Conservation (phyloP, 73 alveolate genomes). For the Paramecium caudatum region DNA sequence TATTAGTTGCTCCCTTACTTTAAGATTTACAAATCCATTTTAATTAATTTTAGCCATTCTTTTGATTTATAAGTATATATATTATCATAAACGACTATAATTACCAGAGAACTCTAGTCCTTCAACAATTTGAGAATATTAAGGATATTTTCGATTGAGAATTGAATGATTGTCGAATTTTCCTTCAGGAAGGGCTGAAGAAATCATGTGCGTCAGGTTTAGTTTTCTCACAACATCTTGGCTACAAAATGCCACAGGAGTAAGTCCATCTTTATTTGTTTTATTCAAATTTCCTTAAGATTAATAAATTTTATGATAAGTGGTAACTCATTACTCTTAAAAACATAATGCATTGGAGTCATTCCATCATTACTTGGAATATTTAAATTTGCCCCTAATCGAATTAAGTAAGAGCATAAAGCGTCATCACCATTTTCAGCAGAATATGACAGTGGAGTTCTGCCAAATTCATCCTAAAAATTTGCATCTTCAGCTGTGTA, state of each 20-base stretch:
- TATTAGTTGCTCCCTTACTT: no score
- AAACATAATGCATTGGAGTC: slow-evolving; percentile 43
- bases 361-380: slow-evolving; percentile 7
- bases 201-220: slow-evolving; percentile 1
- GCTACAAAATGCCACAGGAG: slow-evolving; percentile 52
- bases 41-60: no score
- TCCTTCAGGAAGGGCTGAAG: slow-evolving; percentile 5
- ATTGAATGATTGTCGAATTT: slow-evolving; percentile 47
- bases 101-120: slow-evolving; percentile 25
- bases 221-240: background rate
- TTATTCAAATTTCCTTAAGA: slow-evolving; percentile 1
- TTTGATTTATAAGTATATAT: no score
- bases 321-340: background rate
- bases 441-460: slow-evolving; percentile 62
- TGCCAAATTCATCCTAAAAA: slow-evolving; percentile 32
- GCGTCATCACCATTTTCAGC: slow-evolving; percentile 61
- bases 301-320: slow-evolving; percentile 18
- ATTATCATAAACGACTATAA: slow-evolving; percentile 3
- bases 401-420: background rate
- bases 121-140: background rate
- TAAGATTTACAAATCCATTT: no score
- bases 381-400: slow-evolving; percentile 38
- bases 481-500: slow-evolving; percentile 23
- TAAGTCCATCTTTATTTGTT: slow-evolving; percentile 29
- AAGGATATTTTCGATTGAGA: slow-evolving; percentile 39